Percentiles rank a stretch among this genome's conserved stretches.
These are phyloP conservation scores for Pseudomonodictys pantanalensis DNA, from an alignment of 495 filamentous ascomycete species.

Conservation along the genomic window DNA sequence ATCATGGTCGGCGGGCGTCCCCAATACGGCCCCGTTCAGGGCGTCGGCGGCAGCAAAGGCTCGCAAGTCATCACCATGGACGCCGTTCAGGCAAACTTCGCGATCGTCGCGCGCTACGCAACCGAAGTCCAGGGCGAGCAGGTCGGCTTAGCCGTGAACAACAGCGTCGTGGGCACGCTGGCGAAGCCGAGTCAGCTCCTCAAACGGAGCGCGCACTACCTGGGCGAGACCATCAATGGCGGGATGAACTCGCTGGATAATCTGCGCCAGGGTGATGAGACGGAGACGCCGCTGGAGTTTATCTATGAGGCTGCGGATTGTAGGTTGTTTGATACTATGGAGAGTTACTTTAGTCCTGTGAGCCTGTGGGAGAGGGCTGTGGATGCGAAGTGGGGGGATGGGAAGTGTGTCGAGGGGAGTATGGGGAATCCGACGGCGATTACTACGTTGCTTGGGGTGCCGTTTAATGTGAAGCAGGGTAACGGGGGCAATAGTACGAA, in stretches of 20 bases:
- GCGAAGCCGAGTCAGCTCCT: slow-evolving; percentile 5
- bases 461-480: background rate
- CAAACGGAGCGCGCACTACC: slow-evolving; percentile 6
- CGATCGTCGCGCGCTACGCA: background rate
- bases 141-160: slow-evolving; percentile 6
- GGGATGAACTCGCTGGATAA: slow-evolving; percentile 25
- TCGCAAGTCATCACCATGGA: slow-evolving; percentile 6
- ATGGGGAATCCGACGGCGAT: background rate
- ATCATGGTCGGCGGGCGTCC: slow-evolving; percentile 31
- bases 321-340: slow-evolving; percentile 21
- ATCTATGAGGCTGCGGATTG: slow-evolving; percentile 33
- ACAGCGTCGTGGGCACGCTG: slow-evolving; percentile 14
- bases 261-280: slow-evolving; percentile 7
- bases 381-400: slow-evolving; percentile 29
- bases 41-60: slow-evolving; percentile 28
- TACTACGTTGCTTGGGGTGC: background rate
- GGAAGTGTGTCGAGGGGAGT: slow-evolving; percentile 20
- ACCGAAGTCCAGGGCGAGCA: background rate
- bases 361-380: slow-evolving; percentile 20
- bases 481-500: too few species aligned
- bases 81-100: background rate
- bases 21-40: slow-evolving; percentile 20
- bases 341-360: background rate
- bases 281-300: slow-evolving; percentile 28
- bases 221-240: background rate